Evolutionary conservation across 257 asterid species (phyloP), one percentile per base, ranked within the genome.

Genomic region (Jacaranda mimosifolia): DNA sequence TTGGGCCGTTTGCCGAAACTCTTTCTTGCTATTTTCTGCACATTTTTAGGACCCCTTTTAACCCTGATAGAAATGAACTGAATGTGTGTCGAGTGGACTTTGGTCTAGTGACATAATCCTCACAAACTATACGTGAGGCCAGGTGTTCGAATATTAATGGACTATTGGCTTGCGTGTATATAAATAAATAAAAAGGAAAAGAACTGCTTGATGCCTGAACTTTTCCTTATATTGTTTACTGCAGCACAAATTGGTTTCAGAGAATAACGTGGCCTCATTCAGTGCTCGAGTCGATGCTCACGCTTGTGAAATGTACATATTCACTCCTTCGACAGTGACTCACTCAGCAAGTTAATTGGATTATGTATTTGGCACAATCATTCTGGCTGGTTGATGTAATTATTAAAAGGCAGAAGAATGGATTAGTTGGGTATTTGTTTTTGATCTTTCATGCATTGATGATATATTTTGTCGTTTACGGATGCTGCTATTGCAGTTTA

Each of bases 231-330:
- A 46, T 17, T 75, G 39, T 49, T 49, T 63, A 19, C 65, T 83
- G 90, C 98, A 95, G 99, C 97, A 88, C 70, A 77, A 88, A 74
- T 86, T 63, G n/a, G 85, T 93, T 46, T 74, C 92, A 3, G 79
- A 36, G 51, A 77, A 84, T 32, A 76, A 68, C 4, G 89, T 76
- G 81, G 88, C 88, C 36, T 88, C 93, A n/a, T 88, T 88, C 78
- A 84, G 95, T 51, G 86, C 88, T 48, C 80, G 71, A 60, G 89
- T 93, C 26, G 91, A 85, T 35, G 85, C 88, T 55, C 99, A 96
- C 68, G 89, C 88, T 38, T 89, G 92, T 69, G 92, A 89, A 72
- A 88, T 91, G 89, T 96, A 90, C 83, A 82, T 90, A 58, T 86
- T 96, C 81, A 80, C 88, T 65, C 97, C 91, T 1, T 70, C 63